Evolutionary conservation across 192 early-diverging fungal genomes (phyloP).

Genomic region (Geosiphon pyriformis): DNA sequence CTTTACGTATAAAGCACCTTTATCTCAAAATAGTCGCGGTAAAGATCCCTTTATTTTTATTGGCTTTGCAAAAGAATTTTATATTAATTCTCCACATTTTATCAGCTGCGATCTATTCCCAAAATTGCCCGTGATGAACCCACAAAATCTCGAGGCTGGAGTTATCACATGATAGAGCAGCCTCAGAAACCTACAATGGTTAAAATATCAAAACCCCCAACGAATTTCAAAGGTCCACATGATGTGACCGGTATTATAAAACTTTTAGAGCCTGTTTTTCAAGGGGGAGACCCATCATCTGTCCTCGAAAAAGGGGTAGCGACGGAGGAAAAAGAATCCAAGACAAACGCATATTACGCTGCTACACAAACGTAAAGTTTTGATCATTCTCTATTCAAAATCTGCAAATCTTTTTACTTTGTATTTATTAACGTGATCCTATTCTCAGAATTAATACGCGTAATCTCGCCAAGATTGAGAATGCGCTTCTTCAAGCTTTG

Average conservation of each 20-base stretch:
- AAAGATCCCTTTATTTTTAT: neutral
- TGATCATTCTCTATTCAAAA: neutral
- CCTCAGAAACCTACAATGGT: neutral
- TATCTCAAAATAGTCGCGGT: constrained; percentile 30
- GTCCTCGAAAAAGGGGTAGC: neutral
- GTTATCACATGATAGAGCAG: constrained; percentile 12
- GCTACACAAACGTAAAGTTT: neutral
- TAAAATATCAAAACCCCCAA: neutral
- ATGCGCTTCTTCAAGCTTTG: constrained; percentile 23
- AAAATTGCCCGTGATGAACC: neutral
- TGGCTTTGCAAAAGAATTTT: too few relatives aligned
- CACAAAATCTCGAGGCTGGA: neutral
- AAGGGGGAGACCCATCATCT: neutral
- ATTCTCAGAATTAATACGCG: constrained; percentile 3
- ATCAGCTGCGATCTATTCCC: constrained; percentile 1
- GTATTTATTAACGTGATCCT: neutral
- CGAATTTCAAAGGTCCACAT: neutral
- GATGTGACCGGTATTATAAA: neutral
- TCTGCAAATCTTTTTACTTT: neutral
- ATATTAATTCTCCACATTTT: neutral
- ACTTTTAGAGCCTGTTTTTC: constrained; percentile 8
- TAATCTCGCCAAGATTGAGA: constrained; percentile 16
- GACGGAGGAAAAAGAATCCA: neutral
- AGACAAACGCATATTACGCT: constrained; percentile 1
- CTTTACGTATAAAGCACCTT: constrained; percentile 32